Percentiles rank a stretch among this genome's conserved stretches.
phyloP scores from a whole-genome alignment of 257 asterid species.

The Nyctanthes arbortristis region DNA sequence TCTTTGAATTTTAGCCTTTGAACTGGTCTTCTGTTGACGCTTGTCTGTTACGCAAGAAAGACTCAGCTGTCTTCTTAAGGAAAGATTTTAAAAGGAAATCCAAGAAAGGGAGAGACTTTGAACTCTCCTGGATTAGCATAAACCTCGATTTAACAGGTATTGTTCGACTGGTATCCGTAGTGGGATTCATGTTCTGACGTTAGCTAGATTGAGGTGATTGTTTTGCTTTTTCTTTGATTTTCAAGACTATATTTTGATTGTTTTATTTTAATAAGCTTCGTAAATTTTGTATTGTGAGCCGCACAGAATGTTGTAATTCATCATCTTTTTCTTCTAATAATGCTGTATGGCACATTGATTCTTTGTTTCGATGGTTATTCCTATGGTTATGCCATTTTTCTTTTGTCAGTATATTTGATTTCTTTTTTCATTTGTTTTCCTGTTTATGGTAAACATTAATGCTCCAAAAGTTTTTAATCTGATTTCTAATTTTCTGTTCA shows the following conservation, averaged over 20 bases:
- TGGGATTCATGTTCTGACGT: constrained; percentile 21
- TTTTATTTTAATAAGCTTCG: constrained; percentile 11
- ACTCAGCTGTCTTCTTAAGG: not conserved
- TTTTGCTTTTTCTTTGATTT: not conserved
- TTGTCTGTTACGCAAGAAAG: not conserved
- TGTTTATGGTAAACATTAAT: not conserved
- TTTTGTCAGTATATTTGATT: not conserved
- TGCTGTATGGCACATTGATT: constrained; percentile 8
- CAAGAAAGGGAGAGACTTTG: not conserved
- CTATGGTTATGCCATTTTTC: not conserved
- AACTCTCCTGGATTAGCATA: constrained; percentile 19
- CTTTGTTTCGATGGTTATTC: not conserved
- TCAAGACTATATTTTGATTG: not conserved
- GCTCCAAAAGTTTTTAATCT: not conserved
- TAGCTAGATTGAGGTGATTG: constrained; percentile 17
- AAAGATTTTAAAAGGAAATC: constrained; percentile 3
- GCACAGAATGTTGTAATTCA: constrained; percentile 11
- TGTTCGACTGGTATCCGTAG: too few relatives aligned
- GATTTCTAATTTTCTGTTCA: not conserved
- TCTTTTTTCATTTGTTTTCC: not conserved
- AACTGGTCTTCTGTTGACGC: not conserved
- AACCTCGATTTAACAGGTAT: constrained; percentile 26
- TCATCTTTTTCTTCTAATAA: not conserved
- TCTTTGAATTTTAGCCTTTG: not conserved
- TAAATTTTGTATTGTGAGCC: not conserved